These are phyloP conservation scores for Tagetes erecta DNA, from an alignment of 129 eudicot genomes.

Conservation along the genomic window DNA sequence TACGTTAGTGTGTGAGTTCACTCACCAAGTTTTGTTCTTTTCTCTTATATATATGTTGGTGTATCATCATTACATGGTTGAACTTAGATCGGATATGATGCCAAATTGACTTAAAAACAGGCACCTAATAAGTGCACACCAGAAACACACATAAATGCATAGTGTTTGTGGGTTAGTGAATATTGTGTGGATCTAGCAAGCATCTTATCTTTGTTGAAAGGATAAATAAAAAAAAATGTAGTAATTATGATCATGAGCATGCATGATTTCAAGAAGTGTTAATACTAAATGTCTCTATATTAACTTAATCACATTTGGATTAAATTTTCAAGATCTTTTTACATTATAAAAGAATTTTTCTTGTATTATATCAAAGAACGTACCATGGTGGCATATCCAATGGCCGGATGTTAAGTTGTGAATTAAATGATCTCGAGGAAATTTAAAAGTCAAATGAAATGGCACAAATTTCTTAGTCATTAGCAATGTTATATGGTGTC, in stretches of 20 bases:
- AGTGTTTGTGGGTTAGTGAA: constrained; percentile 35
- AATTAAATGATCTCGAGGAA: constrained; percentile 34
- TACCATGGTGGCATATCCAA: constrained; percentile 5
- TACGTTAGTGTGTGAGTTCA: constrained; percentile 37
- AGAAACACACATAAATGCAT: constrained; percentile 37
- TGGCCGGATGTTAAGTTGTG: constrained; percentile 9
- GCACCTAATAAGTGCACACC: constrained; percentile 42
- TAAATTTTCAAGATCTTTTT: constrained; percentile 3
- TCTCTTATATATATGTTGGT: constrained; percentile 19
- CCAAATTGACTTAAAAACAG: constrained; percentile 31
- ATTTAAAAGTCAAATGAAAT: constrained; percentile 46
- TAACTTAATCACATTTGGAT: background rate
- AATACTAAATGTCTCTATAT: background rate
- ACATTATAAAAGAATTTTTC: too few relatives aligned
- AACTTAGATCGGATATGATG: constrained; percentile 25
- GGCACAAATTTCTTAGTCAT: constrained; percentile 39
- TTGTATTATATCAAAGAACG: background rate
- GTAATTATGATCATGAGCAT: background rate
- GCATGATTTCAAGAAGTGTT: background rate
- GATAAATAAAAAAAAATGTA: background rate
- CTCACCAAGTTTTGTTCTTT: constrained; percentile 33
- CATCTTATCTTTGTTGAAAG: constrained; percentile 33
- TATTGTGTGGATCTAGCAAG: constrained; percentile 29
- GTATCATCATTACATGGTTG: constrained; percentile 35
- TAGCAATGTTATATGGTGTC: constrained; percentile 31